A percentile compares a stretch with the other conserved stretches of the same genome.
These are phyloP conservation scores for Saccharomycopsis javanensis DNA, from an alignment of 805 yeast genomes.

Conservation along the genomic window DNA sequence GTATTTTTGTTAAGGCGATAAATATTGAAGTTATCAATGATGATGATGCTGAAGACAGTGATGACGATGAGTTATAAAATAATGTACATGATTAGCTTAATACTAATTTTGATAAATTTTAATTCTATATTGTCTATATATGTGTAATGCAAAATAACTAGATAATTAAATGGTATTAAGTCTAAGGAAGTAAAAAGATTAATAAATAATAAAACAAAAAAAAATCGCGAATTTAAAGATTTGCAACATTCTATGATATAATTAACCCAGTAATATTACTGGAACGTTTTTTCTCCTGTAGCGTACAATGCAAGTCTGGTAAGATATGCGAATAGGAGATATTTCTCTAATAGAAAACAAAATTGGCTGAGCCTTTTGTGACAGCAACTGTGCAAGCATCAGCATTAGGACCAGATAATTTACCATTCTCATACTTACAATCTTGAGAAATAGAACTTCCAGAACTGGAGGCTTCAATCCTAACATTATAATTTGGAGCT, in stretches of 20 bases:
- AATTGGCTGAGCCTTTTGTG: constrained; percentile 48
- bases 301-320: too few relatives aligned
- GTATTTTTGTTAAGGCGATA: constrained; percentile 68
- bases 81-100: background rate
- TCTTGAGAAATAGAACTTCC: constrained; percentile 49
- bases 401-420: constrained; percentile 47
- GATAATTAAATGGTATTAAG: too few relatives aligned
- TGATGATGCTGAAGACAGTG: constrained; percentile 36
- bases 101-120: background rate
- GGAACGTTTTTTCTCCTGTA: too few relatives aligned
- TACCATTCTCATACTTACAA: constrained; percentile 74
- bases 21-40: constrained; percentile 63
- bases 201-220: background rate
- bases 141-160: too few relatives aligned
- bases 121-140: background rate
- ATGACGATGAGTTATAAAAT: constrained; percentile 30
- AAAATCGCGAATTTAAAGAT: background rate
- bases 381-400: constrained; percentile 77
- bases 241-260: background rate
- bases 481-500: constrained; percentile 52
- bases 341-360: constrained; percentile 39
- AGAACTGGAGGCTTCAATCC: constrained; percentile 67
- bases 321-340: too few relatives aligned
- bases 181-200: too few relatives aligned
- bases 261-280: too few relatives aligned